phyloP scores from a whole-genome alignment of 306 rosid species.

The Dalbergia cultrata region DNA sequence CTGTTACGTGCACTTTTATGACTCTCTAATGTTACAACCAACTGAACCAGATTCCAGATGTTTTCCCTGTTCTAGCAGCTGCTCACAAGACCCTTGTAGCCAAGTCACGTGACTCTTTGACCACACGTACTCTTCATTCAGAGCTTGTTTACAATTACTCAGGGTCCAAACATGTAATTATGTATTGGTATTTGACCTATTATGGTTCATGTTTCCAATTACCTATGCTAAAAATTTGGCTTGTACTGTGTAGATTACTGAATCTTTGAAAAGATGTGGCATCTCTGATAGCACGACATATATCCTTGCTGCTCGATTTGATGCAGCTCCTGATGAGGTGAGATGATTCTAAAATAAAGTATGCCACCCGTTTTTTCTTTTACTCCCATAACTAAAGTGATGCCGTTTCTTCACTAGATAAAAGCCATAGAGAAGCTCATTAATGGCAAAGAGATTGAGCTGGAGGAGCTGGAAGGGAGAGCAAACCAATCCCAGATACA shows the following conservation, averaged over 20 bases:
- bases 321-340: conserved; percentile 78
- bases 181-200: conserved; percentile 22
- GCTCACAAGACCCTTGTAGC: conserved; percentile 79
- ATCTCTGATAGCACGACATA: conserved; percentile 77
- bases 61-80: conserved; percentile 86
- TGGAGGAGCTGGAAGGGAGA: conserved; percentile 78
- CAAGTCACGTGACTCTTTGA: conserved; percentile 79
- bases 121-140: conserved; percentile 90
- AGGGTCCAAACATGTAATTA: conserved; percentile 90
- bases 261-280: conserved; percentile 90
- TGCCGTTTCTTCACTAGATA: conserved; percentile 50
- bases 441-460: conserved; percentile 69
- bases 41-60: conserved; percentile 81
- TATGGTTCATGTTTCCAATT: conserved; percentile 22
- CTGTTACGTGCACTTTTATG: conserved; percentile 8
- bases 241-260: conserved; percentile 74
- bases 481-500: conserved; percentile 80
- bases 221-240: conserved; percentile 41
- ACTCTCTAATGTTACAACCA: conserved; percentile 45
- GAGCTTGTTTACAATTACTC: conserved; percentile 95
- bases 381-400: conserved; percentile 6
- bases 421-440: conserved; percentile 74
- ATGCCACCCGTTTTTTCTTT: neutral
- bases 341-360: conserved; percentile 38
- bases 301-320: conserved; percentile 82